Evolutionary conservation across 2,329 filamentous ascomycete genomes (phyloP), one percentile per base, ranked within the genome.

Genomic region (Trichoderma sp.): DNA sequence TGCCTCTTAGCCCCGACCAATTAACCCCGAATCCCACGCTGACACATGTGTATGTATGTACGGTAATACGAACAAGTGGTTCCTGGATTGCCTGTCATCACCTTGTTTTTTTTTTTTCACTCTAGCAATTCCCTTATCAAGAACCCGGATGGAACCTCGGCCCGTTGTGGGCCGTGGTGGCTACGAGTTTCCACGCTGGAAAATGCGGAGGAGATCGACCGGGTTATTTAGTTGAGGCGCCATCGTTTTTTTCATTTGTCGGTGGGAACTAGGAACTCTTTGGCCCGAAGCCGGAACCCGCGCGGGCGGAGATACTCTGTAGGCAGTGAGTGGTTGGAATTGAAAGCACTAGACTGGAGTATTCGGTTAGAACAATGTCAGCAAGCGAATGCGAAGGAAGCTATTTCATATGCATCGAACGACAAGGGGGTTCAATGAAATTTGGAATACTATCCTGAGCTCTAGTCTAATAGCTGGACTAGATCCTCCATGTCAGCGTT

Each of bases 191-290:
- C 35, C 35, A 38, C 35, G n/a, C 8, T 16, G 11, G 27, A 68
- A 68, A 68, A 24, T 68, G 65, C 45, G 65, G 65, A 45, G 65
- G 65, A 68, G 65, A 68, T 68, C 45, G 65, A 18, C 65, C 65
- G 65, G 65, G 9, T 53, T 38, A 45, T 38, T 6, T 18, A 45
- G 41, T 45, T 45, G 7, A 21, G 33, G 67, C 31, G 33, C 67
- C 8, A 29, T 27, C 4, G 9, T 62, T 41, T n/a, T n/a, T 29
- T n/a, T n/a, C 12, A 21, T 56, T 56, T 24, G 50, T 3, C 50
- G 6, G n/a, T 56, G 50, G 50, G 14, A 56, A 56, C 50, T 56
- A 56, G 21, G n/a, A 56, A 21, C 21, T 56, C n/a, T 56, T 56
- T 56, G 11, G 5, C 9, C 50, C 50, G 50, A 56, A 56, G 21